Evolutionary conservation across 192 early-diverging fungal species (phyloP), one percentile per base, ranked within the genome.

Genomic region (Backusella westeae): DNA sequence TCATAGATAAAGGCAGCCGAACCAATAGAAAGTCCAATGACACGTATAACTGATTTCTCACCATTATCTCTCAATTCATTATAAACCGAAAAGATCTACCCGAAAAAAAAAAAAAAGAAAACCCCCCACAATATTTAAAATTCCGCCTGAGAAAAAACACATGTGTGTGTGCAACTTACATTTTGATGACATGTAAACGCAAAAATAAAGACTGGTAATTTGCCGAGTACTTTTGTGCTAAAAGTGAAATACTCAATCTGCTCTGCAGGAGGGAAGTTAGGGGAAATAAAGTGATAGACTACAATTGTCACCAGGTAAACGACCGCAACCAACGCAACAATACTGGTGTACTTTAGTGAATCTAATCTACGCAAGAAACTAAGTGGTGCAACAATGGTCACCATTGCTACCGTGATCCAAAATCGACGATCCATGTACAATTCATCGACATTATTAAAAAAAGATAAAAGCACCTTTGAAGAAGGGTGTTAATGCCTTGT

Each of bases 151-250:
- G 53, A 59, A 59, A 59, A 21, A 5, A 34, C 0, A 66, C 1
- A 32, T 1, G 29, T 32, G 32, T 21, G 36, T 9, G 19, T 68
- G 15, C 8, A 26, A 77, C 87, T 83, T 84, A 95, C 94, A 82
- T 99, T 99, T 83, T 99, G 97, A 83, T 99, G 97, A 81, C 98
- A 99, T 23, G 98, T 99, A 76, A 98, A 99, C 9, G 96, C 96
- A 90, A 99, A 99, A 21, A 99, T 94, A 89, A 99, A 99, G 35
- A 99, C 94, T 1, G 98, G 98, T 52, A 98, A 80, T 23, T 89
- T 88, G 23, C 90, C 86, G 84, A 95, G 90, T 82, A 94, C 89
- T 41, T 87, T 84, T 38, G 81, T 84, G 15, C 84, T 89, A 81
- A 92, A 82, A 34, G 85, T 82, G 35, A 94, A 78, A 12, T 87